These are phyloP conservation scores for Penicillium decumbens DNA, from an alignment of 2,329 filamentous ascomycete genomes.

Conservation along the genomic window DNA sequence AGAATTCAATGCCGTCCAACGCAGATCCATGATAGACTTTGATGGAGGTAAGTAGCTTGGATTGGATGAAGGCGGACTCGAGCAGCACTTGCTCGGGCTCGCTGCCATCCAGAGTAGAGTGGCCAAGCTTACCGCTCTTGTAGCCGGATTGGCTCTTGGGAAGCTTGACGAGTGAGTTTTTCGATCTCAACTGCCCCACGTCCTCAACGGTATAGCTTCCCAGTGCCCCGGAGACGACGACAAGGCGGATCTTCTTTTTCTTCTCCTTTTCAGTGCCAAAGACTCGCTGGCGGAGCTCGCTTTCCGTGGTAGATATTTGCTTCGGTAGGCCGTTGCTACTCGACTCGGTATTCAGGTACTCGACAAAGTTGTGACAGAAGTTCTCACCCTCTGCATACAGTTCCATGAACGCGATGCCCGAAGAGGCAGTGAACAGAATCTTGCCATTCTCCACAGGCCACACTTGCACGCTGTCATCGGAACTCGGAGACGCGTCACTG, in stretches of 20 bases:
- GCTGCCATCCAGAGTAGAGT: constrained; percentile 66
- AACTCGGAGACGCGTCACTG: constrained; percentile 60
- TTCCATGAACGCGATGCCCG: constrained; percentile 81
- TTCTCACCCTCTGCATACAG: constrained; percentile 76
- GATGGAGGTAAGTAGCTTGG: constrained; percentile 69
- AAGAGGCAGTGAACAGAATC: constrained; percentile 70
- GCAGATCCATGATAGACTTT: constrained; percentile 71
- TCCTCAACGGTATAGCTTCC: constrained; percentile 74
- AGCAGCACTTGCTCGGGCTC: constrained; percentile 69
- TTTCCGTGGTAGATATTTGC: constrained; percentile 70
- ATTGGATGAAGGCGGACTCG: constrained; percentile 61
- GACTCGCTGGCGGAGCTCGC: constrained; percentile 65
- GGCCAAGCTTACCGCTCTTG: constrained; percentile 68
- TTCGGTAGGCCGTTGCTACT: constrained; percentile 59
- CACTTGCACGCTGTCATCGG: constrained; percentile 75
- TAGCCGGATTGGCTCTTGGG: constrained; percentile 70
- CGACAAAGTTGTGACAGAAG: constrained; percentile 73
- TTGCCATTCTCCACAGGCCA: constrained; percentile 77
- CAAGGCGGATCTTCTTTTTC: constrained; percentile 60
- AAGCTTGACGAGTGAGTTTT: constrained; percentile 68
- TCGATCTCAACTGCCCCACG: constrained; percentile 64
- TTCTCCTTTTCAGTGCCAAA: constrained; percentile 66
- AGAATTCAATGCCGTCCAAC: constrained; percentile 83
- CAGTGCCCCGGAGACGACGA: constrained; percentile 71
- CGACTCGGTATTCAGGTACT: constrained; percentile 62